Base-by-base conservation (phyloP, 495 filamentous ascomycete genomes). In the Cercophora scortea region DNA sequence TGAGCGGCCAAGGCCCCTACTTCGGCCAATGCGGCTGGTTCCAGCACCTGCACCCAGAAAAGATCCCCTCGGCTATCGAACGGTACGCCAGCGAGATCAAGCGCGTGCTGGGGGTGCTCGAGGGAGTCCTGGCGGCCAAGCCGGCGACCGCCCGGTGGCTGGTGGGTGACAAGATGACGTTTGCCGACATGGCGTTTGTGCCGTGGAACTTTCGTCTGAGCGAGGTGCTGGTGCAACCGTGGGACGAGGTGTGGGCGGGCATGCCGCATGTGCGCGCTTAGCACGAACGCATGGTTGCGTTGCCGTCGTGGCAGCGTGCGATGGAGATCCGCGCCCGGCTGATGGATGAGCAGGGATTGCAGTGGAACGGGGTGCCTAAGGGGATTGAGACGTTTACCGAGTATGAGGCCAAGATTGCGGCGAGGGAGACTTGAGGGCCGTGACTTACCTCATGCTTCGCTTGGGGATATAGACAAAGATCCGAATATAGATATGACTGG, bases 1-100 rank as follows among this genome's bases (percentile, higher is more conserved):
- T 75, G 58, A 77, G 73, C 5, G 83, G 83, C 25, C 85, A 88
- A 63, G 84, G 83, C 1, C 83, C 83, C 0, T 87, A 85, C 67
- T 87, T 72, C 54, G 79, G 80, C 18, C 79, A 83, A 58, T 68
- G 67, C 0, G 60, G 54, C 34, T 71, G 72, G 66, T 60, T 88
- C 66, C 63, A 50, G 8, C 52, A 55, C 7, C 75, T 61, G 54
- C 82, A 88, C 69, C 43, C 73, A 0, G 82, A 85, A 62, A 71
- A 81, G 64, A 16, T 86, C 15, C 73, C 68, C 12, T 79, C 71
- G 18, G 83, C 79, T 1, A 65, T 78, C 11, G 74, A 81, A n/a
- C 74, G 84, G 8, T 88, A 87, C 49, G 32, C 62, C 13, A 77
- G 77, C 10, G 84, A 88, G 63, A 63, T 81, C 16, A 67, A 72